Evolutionary conservation across 1,284 basidiomycete species (phyloP).

Genomic region (Leccinum solheimii): DNA sequence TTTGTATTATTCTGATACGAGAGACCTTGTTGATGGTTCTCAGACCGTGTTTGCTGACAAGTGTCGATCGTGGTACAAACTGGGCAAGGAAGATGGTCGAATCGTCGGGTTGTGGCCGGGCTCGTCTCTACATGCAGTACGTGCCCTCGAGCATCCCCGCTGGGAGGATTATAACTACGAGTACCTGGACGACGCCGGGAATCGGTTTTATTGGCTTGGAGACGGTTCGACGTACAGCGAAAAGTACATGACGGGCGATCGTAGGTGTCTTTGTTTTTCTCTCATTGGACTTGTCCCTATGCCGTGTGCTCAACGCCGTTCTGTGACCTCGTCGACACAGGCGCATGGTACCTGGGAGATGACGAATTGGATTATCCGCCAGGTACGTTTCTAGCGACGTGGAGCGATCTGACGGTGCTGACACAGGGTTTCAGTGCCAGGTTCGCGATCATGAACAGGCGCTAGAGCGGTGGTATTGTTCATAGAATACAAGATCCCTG

Average conservation of each 20-base stretch:
- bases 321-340: conserved; percentile 28
- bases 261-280: conserved; percentile 38
- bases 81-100: conserved; percentile 56
- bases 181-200: conserved; percentile 40
- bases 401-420: neutral
- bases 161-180: conserved; percentile 70
- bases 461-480: too few relatives aligned
- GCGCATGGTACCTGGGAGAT: conserved; percentile 49
- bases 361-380: conserved; percentile 40
- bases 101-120: conserved; percentile 63
- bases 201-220: conserved; percentile 60
- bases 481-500: too few relatives aligned
- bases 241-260: conserved; percentile 44
- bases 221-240: conserved; percentile 54
- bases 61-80: conserved; percentile 69
- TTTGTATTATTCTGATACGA: too few relatives aligned
- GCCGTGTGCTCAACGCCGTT: neutral
- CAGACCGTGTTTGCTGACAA: conserved; percentile 61
- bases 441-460: neutral
- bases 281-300: neutral
- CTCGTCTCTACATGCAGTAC: conserved; percentile 53
- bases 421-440: neutral
- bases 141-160: conserved; percentile 51
- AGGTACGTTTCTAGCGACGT: conserved; percentile 5
- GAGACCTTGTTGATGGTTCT: neutral